phyloP scores from a whole-genome alignment of 176 grass and related monocot species.

The Oryza glaberrima region DNA sequence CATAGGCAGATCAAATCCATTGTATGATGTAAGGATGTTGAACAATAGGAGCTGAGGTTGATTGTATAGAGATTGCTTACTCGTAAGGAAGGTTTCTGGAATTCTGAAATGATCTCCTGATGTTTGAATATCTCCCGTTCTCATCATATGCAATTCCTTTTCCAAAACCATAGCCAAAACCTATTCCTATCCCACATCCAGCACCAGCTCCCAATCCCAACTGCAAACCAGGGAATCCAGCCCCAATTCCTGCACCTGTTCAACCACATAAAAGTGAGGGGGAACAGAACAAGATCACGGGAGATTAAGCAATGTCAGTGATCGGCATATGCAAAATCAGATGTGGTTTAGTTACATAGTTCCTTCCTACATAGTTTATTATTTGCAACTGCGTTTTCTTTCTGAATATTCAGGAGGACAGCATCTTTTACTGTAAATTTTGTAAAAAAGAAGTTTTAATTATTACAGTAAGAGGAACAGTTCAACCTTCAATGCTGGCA shows the following conservation, averaged over 20 bases:
- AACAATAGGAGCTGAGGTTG: not conserved
- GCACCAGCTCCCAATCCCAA: constrained; percentile 79
- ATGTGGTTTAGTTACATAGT: not conserved
- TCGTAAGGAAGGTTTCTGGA: constrained; percentile 55
- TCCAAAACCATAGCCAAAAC: constrained; percentile 89
- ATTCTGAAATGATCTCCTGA: constrained; percentile 65
- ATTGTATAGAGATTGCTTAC: constrained; percentile 57
- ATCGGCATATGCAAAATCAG: not conserved
- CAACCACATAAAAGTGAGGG: constrained; percentile 31
- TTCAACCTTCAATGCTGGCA: not conserved
- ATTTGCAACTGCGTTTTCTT: not conserved
- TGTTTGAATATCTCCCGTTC: constrained; percentile 75
- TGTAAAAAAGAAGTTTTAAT: not conserved
- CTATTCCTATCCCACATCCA: constrained; percentile 89
- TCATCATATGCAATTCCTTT: constrained; percentile 86
- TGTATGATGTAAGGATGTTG: not conserved
- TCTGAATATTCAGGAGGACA: constrained; percentile 1
- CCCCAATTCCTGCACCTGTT: constrained; percentile 83
- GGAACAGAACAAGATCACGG: not conserved
- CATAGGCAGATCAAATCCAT: not conserved
- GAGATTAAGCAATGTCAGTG: not conserved
- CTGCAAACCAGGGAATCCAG: constrained; percentile 82
- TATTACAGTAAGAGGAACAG: constrained; percentile 9
- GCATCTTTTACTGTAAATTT: not conserved
- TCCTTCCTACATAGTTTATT: constrained; percentile 5